Evolutionary conservation across 352 stramenopile species (phyloP), one percentile per base, ranked within the genome.

Genomic region (Phytophthora pistaciae): DNA sequence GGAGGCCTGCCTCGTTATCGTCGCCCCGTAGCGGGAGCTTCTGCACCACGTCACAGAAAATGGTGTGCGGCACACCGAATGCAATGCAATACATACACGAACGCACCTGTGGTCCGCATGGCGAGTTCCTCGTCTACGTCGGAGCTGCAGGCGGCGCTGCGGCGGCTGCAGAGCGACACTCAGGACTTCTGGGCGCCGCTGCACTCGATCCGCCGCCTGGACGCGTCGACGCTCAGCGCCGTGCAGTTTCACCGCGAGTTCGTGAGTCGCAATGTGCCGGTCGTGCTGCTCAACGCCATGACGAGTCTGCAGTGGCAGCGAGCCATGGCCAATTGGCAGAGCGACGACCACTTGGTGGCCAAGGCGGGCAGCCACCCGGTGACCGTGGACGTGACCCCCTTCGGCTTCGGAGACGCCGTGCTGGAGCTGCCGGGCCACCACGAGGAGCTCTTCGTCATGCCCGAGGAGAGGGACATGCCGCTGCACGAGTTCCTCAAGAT

Each of bases 351-450:
- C 62, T 60, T 96, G 7, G 52, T 90, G 54, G 56, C 80, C 4
- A 78, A 81, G 10, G 80, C 75, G 0, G 83, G 84, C 7, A 63
- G 86, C 27, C 63, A 77, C 16, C 44, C 50, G 0, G 86, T 95
- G 29, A 92, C 86, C 0, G 89, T 96, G 31, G 83, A 95, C 58
- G 74, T 95, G 53, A 95, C 90, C n/a, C 88, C 88, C 0, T 94
- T 91, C 46, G 88, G 88, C 7, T 79, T 83, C 10, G 87, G 88
- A 29, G 88, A 95, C 62, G 86, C 87, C 0, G 84, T 94, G 16
- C 70, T 94, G n/a, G 58, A 77, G 14, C 72, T 92, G 4, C 64
- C 69, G 1, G 57, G 33, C 2, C 52, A 71, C 50, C 46, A 70
- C 3, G 56, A 75, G 29, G 65, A 78, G 46, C 21, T 90, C 20